These are phyloP conservation scores for Solanum gandarillasii DNA, from an alignment of 257 asterid species.

Conservation along the genomic window DNA sequence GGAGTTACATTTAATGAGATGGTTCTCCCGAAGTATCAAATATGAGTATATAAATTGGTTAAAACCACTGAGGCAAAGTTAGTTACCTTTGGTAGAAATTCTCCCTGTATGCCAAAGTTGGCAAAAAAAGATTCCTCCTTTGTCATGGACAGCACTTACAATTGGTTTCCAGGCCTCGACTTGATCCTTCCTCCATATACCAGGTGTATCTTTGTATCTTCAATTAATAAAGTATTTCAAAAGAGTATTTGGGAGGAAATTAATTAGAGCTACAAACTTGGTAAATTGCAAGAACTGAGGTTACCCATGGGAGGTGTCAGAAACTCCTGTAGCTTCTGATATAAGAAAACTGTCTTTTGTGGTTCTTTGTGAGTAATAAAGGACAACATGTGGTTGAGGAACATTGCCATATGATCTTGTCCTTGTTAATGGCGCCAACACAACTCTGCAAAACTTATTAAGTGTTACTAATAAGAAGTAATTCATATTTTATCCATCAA, in stretches of 20 bases:
- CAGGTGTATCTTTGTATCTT: neutral
- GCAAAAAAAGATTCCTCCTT: neutral
- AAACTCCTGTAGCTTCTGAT: neutral
- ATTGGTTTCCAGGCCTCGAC: neutral
- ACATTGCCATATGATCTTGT: slow-evolving; percentile 33
- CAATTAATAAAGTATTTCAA: neutral
- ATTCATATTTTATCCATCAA: neutral
- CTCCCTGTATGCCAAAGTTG: neutral
- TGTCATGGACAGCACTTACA: neutral
- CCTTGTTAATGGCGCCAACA: slow-evolving; percentile 63
- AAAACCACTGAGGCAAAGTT: neutral
- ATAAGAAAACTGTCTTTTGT: neutral
- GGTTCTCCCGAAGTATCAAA: neutral
- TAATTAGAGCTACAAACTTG: neutral
- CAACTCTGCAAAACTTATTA: slow-evolving; percentile 25
- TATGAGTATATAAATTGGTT: neutral
- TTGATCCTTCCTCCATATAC: neutral
- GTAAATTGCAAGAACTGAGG: neutral
- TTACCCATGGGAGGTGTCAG: neutral
- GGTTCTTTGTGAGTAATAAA: neutral
- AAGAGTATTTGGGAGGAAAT: neutral
- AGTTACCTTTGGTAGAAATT: neutral
- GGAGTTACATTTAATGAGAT: neutral
- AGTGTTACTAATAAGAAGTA: neutral
- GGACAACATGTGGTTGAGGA: slow-evolving; percentile 25